Evolutionary conservation across 78 protist species (phyloP).

Genomic region (Tieghemostelium lacteum): DNA sequence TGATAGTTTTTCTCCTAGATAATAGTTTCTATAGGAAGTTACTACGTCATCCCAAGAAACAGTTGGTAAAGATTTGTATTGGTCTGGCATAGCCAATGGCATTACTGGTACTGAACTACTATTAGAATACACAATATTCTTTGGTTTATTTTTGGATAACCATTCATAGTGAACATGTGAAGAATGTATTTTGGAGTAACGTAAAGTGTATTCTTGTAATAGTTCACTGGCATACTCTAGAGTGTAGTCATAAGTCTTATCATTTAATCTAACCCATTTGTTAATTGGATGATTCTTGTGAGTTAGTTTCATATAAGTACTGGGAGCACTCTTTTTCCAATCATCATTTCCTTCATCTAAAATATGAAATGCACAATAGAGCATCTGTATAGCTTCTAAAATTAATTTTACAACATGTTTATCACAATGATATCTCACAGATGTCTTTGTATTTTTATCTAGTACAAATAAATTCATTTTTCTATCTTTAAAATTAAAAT

Average conservation of each 20-base stretch:
- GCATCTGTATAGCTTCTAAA: constrained; percentile 9
- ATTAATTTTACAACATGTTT: constrained; percentile 21
- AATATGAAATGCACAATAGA: constrained; percentile 8
- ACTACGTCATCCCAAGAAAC: constrained; percentile 14
- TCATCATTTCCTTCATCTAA: not conserved
- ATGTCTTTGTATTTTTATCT: not conserved
- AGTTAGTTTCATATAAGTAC: not conserved
- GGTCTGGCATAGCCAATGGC: constrained; percentile 23
- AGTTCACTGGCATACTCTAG: not conserved
- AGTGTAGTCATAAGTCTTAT: constrained; percentile 2
- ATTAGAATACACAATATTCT: not conserved
- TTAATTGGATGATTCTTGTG: constrained; percentile 13
- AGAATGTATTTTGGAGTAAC: not conserved
- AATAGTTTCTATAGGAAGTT: not conserved
- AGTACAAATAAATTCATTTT: constrained; percentile 9
- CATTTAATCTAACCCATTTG: constrained; percentile 3
- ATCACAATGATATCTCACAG: constrained; percentile 12
- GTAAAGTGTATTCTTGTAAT: not conserved
- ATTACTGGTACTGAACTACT: not conserved
- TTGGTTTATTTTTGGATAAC: constrained; percentile 2
- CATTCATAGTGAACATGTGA: not conserved
- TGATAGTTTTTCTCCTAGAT: not conserved
- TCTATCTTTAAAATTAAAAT: too few relatives aligned
- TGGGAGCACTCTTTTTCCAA: not conserved
- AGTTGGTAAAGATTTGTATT: not conserved